Evolutionary conservation across 108 stramenopile species (phyloP), one percentile per base, ranked within the genome.

Genomic region (Nannochloropsis oceanica): DNA sequence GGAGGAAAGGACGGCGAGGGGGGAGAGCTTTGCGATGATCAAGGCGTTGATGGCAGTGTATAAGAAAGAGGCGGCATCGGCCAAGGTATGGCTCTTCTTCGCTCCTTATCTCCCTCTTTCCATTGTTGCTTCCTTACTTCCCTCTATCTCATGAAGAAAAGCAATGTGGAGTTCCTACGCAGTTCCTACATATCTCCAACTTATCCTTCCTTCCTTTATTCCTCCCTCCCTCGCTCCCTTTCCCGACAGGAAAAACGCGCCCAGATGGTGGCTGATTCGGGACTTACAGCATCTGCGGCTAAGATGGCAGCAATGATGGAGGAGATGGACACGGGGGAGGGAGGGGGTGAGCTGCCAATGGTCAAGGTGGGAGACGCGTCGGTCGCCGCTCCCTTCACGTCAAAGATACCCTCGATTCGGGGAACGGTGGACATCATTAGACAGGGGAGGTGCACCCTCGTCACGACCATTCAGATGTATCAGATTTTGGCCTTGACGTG

Each of bases 401-500:
- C 94, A 80, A 96, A 96, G 87, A 94, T 97, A 94, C 97, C 97
- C 13, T 95, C 95, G 81, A 97, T 98, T 86, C 93, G 92, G 79
- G 96, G 94, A 88, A 95, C 94, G 83, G 95, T 97, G 1, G 97
- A 98, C 90, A 96, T 98, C 81, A 94, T 98, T 83, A 93, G 97
- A 25, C 97, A 98, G 86, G 95, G 96, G 26, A 91, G 95, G 8
- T 97, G 95, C 86, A 96, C 95, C 8, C 91, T 96, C 22, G 93
- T 96, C 2, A 95, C 95, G 14, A 80, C 14, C 43, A 13, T 87
- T 27, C 84, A 80, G 84, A 25, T 86, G 88, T 95, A 96, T 84
- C 97, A 98, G 94, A 99, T 99, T 79, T 87, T 99, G 92, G 96
- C 95, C 12, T 92, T 99, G 80, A 95, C 97, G 87, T 96, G 96